Evolutionary conservation across 768 basidiomycete species (phyloP), one percentile per base, ranked within the genome.

Genomic region (Boletus huronensis): DNA sequence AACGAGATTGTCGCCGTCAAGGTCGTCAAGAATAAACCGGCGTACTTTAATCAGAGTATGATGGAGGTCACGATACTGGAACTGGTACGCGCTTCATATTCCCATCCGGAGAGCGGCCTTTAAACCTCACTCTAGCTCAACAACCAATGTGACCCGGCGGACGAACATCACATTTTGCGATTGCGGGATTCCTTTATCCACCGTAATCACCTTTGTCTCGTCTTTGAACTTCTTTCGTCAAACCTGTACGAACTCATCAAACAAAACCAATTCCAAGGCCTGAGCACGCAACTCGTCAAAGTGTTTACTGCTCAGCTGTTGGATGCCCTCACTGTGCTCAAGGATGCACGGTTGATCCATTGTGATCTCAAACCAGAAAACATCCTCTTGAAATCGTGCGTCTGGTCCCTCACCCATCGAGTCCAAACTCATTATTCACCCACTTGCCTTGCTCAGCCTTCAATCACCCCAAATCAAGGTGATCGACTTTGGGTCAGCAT

Each of bases 231-330:
- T 45, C 82, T 99, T 10, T 95, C 93, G 7, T 97, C 93, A 31
- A 99, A 99, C 66, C 79, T 99, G 53, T 99, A 98, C 77, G 97
- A 99, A 72, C 82, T 99, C 67, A 98, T 99, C 83, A 99, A 99
- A 77, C 97, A 99, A 75, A 99, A 99, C 72, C 93, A 95, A 69
- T 99, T 98, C 80, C 91, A 97, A 71, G 97, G 97, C 2, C 76
- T 99, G 42, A 92, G 89, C 72, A 96, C 94, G 6, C 92, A 95
- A 67, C 87, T 99, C 46, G 97, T 99, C 67, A 96, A 98, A 68
- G 97, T 99, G 42, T 99, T 99, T 70, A 98, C 96, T 60, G 90
- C 91, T 0, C 97, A 99, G 71, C 74, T 99, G 28, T 76, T 99
- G 53, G 96, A 99, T 66, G 86, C 96, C 1, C 72, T 99, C 69